phyloP scores from a whole-genome alignment of 1,284 basidiomycete genomes.

The Cronartium quercuum region DNA sequence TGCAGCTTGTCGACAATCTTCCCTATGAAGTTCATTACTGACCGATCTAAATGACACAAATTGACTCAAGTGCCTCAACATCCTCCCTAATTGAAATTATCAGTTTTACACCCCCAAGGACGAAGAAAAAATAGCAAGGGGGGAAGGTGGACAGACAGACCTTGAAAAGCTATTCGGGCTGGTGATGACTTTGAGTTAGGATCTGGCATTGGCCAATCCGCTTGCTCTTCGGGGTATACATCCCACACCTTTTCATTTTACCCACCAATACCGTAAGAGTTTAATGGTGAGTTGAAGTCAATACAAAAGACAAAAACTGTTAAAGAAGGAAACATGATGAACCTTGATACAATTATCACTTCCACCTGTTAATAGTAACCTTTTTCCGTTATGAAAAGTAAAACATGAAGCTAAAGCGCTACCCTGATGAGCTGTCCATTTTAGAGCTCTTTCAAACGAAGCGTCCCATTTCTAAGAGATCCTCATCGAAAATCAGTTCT shows the following conservation, averaged over 20 bases:
- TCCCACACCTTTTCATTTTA: constrained; percentile 26
- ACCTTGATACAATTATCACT: constrained; percentile 51
- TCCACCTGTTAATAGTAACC: constrained; percentile 40
- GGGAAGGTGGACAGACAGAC: constrained; percentile 2
- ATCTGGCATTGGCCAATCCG: constrained; percentile 75
- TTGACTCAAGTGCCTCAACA: constrained; percentile 65
- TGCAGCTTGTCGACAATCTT: constrained; percentile 77
- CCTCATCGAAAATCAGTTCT: not conserved
- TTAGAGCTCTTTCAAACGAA: constrained; percentile 19
- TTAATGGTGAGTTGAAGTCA: constrained; percentile 76
- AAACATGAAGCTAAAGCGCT: constrained; percentile 35
- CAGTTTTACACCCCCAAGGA: constrained; percentile 41
- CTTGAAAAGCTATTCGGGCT: constrained; percentile 28
- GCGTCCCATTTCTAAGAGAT: constrained; percentile 32
- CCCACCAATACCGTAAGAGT: constrained; percentile 55
- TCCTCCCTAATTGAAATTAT: constrained; percentile 40
- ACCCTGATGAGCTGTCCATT: constrained; percentile 35
- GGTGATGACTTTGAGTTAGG: not conserved
- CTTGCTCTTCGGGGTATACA: constrained; percentile 51
- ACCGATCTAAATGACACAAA: constrained; percentile 83
- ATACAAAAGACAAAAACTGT: constrained; percentile 74
- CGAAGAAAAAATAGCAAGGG: constrained; percentile 45
- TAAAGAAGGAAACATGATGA: not conserved
- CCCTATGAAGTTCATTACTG: constrained; percentile 65
- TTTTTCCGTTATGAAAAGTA: constrained; percentile 22